Percentiles rank a stretch among this genome's conserved stretches.
phyloP scores from a whole-genome alignment of 116 monocot species.

The Phalaenopsis hybrid region DNA sequence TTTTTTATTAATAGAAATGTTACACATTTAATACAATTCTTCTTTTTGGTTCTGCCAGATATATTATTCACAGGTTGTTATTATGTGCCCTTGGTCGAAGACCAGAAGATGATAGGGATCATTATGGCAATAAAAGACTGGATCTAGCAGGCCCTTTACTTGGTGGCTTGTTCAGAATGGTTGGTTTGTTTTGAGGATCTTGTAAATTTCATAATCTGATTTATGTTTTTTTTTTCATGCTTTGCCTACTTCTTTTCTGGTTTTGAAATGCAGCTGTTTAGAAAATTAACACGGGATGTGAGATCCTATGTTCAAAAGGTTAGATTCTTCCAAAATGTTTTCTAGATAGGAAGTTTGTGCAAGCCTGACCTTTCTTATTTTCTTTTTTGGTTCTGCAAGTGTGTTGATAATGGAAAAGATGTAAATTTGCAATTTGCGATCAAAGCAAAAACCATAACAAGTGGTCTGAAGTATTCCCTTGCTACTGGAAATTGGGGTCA shows the following conservation, averaged over 20 bases:
- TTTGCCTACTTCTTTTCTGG: constrained; percentile 4
- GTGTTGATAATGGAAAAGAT: constrained; percentile 99
- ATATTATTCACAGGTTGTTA: constrained; percentile 92
- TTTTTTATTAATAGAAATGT: neutral
- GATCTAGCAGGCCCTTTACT: constrained; percentile 98
- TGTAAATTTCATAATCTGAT: neutral
- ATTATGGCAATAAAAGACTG: constrained; percentile 98
- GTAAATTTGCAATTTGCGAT: constrained; percentile 98
- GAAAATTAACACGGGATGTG: constrained; percentile 98
- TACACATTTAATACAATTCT: neutral
- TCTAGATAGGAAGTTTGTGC: constrained; percentile 4
- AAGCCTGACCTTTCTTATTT: constrained; percentile 8
- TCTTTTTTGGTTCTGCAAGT: constrained; percentile 27
- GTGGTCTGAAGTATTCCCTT: constrained; percentile 97
- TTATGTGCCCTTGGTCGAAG: constrained; percentile 89
- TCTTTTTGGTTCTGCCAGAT: constrained; percentile 31
- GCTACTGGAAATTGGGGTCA: constrained; percentile 99
- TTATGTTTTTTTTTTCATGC: neutral
- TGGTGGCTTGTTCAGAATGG: constrained; percentile 96
- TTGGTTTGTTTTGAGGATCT: constrained; percentile 49
- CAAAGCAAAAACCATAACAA: constrained; percentile 97
- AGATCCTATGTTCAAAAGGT: constrained; percentile 99
- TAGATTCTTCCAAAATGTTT: constrained; percentile 2
- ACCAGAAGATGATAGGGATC: constrained; percentile 98
- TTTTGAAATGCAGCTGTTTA: constrained; percentile 69